Evolutionary conservation across 306 rosid species (phyloP).

Genomic region (Rosa persica): DNA sequence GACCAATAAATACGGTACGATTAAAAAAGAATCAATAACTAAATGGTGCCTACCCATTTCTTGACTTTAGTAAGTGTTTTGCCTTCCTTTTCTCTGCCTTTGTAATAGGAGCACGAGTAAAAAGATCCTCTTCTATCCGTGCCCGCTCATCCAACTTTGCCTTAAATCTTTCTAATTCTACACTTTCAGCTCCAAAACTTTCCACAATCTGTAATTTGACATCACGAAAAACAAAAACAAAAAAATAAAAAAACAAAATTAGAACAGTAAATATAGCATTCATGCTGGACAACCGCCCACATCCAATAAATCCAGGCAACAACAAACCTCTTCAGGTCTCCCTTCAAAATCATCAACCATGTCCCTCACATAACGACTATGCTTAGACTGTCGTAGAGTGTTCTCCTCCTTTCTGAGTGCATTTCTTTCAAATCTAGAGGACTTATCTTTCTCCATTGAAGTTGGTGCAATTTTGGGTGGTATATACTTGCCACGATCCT

Average conservation of each 20-base stretch:
- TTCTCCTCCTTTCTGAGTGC: slow-evolving; percentile 68
- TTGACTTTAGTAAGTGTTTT: slow-evolving; percentile 68
- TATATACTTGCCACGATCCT: slow-evolving; percentile 59
- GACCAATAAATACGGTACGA: background rate
- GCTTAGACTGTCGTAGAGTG: slow-evolving; percentile 52
- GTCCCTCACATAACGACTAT: slow-evolving; percentile 57
- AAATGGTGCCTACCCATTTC: slow-evolving; percentile 60
- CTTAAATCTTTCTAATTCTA: slow-evolving; percentile 54
- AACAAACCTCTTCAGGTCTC: slow-evolving; percentile 83
- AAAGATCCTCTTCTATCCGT: slow-evolving; percentile 73
- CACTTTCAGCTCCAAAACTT: slow-evolving; percentile 56
- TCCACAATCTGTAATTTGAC: slow-evolving; percentile 57
- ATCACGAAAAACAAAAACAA: no score
- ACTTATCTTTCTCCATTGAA: slow-evolving; percentile 62
- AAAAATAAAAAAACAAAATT: slow-evolving; percentile 2
- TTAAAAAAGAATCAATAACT: background rate
- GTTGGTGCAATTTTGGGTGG: slow-evolving; percentile 71
- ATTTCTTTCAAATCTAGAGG: slow-evolving; percentile 61
- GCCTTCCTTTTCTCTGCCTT: slow-evolving; percentile 72
- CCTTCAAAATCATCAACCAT: slow-evolving; percentile 69
- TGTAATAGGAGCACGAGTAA: slow-evolving; percentile 72
- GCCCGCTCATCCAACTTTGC: slow-evolving; percentile 70
- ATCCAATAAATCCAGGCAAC: slow-evolving; percentile 15
- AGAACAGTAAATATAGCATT: slow-evolving; percentile 16
- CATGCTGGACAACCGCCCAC: slow-evolving; percentile 12